Conservation (phyloP, 257 asterid genomes). For the Craterostigma plantagineum region DNA sequence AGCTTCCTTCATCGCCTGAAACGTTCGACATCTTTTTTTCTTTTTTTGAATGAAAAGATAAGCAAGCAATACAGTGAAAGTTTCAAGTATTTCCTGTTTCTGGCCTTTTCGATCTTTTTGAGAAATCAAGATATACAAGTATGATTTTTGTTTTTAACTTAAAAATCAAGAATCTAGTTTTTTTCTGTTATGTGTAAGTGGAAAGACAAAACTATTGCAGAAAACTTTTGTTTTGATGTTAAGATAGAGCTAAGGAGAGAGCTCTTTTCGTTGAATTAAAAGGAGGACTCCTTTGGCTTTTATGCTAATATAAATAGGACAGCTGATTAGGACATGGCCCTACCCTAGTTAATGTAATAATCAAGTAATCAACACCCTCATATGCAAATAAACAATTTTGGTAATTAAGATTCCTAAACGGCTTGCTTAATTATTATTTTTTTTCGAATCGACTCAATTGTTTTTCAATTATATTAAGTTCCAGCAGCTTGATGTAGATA, state of each 20-base stretch:
- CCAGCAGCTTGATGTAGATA: no score
- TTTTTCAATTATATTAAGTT: no score
- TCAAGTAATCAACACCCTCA: no score
- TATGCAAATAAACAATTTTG: no score
- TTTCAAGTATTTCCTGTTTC: neutral
- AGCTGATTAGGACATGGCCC: conserved; percentile 7
- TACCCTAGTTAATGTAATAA: no score
- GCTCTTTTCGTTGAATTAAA: conserved; percentile 4
- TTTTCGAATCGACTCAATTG: no score
- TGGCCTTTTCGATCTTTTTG: neutral
- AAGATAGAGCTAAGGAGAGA: conserved; percentile 7
- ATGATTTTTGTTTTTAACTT: no score
- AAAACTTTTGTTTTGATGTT: conserved; percentile 22
- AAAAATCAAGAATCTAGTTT: no score
- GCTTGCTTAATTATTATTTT: no score
- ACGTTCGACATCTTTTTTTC: conserved; percentile 20
- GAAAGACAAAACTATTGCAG: conserved; percentile 9
- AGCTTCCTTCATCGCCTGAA: conserved; percentile 34
- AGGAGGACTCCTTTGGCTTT: conserved; percentile 49
- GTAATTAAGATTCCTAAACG: no score
- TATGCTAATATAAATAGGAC: conserved; percentile 32
- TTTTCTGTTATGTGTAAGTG: no score
- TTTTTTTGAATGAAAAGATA: neutral
- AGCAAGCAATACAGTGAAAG: neutral
- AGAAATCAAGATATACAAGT: no score